Percentiles rank a stretch among this genome's conserved stretches.
These are phyloP conservation scores for Coccomyxa sp. DNA, from an alignment of 139 green algal species.

Conservation along the genomic window DNA sequence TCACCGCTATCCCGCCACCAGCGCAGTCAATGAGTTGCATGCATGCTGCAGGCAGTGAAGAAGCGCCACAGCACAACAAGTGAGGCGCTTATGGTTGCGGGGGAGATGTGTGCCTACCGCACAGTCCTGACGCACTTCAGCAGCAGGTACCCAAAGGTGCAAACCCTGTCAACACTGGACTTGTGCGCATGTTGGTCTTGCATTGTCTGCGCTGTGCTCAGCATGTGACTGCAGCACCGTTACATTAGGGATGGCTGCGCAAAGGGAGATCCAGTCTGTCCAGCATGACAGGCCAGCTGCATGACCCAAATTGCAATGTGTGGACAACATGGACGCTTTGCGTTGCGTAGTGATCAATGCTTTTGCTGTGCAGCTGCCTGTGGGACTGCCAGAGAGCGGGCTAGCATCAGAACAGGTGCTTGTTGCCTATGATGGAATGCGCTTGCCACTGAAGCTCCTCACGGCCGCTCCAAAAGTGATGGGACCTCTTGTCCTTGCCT, in stretches of 20 bases:
- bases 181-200: no score
- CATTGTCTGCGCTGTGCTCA: no score
- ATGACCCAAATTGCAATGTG: not conserved
- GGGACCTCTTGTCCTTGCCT: no score
- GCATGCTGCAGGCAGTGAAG: conserved; percentile 29
- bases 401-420: not conserved
- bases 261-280: no score
- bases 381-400: conserved; percentile 16
- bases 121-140: conserved; percentile 65
- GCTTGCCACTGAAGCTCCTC: conserved; percentile 37
- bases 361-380: conserved; percentile 18
- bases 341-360: not conserved
- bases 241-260: no score
- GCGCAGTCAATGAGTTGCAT: conserved; percentile 42
- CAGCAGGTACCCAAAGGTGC: conserved; percentile 51
- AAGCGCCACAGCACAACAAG: conserved; percentile 77
- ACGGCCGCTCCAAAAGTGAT: no score
- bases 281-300: no score
- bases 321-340: not conserved
- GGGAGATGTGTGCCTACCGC: conserved; percentile 49
- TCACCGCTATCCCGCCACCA: not conserved
- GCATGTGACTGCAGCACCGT: no score
- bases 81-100: conserved; percentile 52
- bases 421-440: conserved; percentile 63
- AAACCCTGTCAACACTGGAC: no score